A percentile compares a stretch with the other conserved stretches of the same genome.
Evolutionary conservation across 768 basidiomycete species (phyloP).

Genomic region (Naematelia encephala): DNA sequence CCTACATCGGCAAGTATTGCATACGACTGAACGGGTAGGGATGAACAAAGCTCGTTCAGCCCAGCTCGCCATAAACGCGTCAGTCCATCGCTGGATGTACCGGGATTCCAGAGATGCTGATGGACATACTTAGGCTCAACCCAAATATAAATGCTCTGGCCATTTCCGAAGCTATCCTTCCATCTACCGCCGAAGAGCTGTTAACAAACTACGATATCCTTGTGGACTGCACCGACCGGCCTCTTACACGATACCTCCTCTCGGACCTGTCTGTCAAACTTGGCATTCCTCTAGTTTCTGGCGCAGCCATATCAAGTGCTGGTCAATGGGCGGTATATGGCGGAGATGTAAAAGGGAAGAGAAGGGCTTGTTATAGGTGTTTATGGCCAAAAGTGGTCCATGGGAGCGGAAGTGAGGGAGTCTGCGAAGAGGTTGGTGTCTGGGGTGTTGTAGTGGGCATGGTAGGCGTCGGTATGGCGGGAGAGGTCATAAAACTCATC

Average conservation of each 20-base stretch:
- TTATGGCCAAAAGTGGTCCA: conserved; percentile 79
- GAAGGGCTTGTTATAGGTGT: conserved; percentile 88
- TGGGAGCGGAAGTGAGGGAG: conserved; percentile 58
- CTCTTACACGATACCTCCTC: conserved; percentile 84
- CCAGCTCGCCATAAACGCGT: conserved; percentile 66
- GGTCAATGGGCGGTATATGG: conserved; percentile 52
- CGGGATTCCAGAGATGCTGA: neutral
- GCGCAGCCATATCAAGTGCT: conserved; percentile 66
- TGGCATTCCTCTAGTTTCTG: conserved; percentile 79
- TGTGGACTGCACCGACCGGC: conserved; percentile 93
- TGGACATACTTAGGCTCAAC: conserved; percentile 62
- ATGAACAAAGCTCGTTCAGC: conserved; percentile 80
- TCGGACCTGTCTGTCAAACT: conserved; percentile 78
- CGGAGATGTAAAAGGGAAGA: neutral
- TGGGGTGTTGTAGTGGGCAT: conserved; percentile 84
- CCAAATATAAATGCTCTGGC: conserved; percentile 63
- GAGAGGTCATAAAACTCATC: conserved; percentile 79
- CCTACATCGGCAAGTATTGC: conserved; percentile 88
- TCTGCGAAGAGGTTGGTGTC: conserved; percentile 85
- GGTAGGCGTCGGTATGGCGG: conserved; percentile 83
- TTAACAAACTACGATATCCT: conserved; percentile 68
- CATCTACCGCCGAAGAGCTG: conserved; percentile 58
- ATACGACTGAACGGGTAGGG: conserved; percentile 68
- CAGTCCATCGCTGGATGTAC: conserved; percentile 30
- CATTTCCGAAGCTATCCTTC: conserved; percentile 57